Conservation (phyloP, 108 stramenopile genomes). For the Cyclotella distinguenda region DNA sequence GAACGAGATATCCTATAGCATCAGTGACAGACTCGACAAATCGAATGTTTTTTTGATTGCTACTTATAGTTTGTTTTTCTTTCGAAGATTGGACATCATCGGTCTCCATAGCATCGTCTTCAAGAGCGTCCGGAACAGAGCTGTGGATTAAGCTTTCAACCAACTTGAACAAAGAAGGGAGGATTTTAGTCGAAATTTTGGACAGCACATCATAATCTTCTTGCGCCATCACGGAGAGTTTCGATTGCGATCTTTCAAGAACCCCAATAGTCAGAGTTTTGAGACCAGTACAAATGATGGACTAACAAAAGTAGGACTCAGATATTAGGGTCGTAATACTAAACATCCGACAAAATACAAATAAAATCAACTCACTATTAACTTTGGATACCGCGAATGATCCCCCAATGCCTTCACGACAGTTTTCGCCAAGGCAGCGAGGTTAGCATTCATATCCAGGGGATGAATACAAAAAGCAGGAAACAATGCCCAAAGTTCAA, state of each 20-base stretch:
- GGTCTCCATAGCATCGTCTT: constrained; percentile 37
- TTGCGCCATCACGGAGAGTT: constrained; percentile 15
- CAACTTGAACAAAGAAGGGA: constrained; percentile 69
- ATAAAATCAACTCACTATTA: constrained; percentile 54
- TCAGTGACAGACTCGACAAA: constrained; percentile 57
- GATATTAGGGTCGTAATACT: no score
- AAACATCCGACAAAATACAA: background rate
- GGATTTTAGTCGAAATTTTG: constrained; percentile 52
- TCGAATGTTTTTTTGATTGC: constrained; percentile 31
- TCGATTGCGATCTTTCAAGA: constrained; percentile 21
- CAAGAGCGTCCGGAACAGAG: constrained; percentile 8
- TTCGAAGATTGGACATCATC: constrained; percentile 24
- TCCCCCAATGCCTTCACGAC: constrained; percentile 72
- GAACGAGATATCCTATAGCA: constrained; percentile 64
- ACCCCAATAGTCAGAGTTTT: constrained; percentile 52
- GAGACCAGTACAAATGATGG: constrained; percentile 57
- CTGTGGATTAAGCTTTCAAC: constrained; percentile 58
- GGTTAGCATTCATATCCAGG: constrained; percentile 51
- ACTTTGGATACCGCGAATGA: constrained; percentile 71
- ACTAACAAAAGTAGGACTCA: constrained; percentile 24
- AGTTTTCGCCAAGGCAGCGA: constrained; percentile 57
- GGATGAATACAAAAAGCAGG: constrained; percentile 66
- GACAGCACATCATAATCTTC: constrained; percentile 46
- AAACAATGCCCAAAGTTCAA: constrained; percentile 74
- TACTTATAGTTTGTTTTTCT: constrained; percentile 25